Evolutionary conservation across 345 rosid species (phyloP), one percentile per base, ranked within the genome.

Genomic region (Draba incana): DNA sequence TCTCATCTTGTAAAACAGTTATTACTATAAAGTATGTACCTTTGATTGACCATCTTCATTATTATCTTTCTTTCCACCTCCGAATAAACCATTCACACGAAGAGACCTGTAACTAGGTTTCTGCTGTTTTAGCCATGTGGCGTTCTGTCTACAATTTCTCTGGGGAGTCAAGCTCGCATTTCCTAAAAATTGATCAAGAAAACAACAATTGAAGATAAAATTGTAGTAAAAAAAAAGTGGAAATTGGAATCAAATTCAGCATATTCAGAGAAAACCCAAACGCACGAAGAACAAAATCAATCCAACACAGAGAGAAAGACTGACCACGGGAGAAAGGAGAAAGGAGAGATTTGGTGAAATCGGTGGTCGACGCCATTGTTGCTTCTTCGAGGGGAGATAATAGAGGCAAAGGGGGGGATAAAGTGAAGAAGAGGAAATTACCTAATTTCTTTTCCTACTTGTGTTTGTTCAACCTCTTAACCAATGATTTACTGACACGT

Each of bases 31-130:
- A 20, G 31, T 28, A 28, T 28, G 37, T 60, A 92, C 98, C 97
- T 92, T 89, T 13, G 92, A 81, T 70, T 88, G 86, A 4, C 82
- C 81, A 58, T 85, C 98, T 42, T 86, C 92, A 43, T 9, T 57
- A 35, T 79, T 78, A 51, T 81, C 82, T 9, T 92, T 90, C 76
- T 88, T 92, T 41, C 88, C 87, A 48, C 97, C 98, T 68, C 98
- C 98, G 67, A 92, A 92, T 6, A 89, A 69, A 42, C 86, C 88
- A 80, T 79, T 66, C 13, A 89, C 86, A 43, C 80, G 78, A 49
- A 88, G 72, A 70, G 86, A 50, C 79, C 73, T 71, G 39, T 50
- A 60, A 38, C 62, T 63, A 49, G 67, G 39, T 42, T 70, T 83
- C 14, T 51, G 5, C 35, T 58, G 72, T 43, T 33, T 44, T 3